Evolutionary conservation across 2,329 filamentous ascomycete species (phyloP).

Genomic region (Aspergillus carbonarius): DNA sequence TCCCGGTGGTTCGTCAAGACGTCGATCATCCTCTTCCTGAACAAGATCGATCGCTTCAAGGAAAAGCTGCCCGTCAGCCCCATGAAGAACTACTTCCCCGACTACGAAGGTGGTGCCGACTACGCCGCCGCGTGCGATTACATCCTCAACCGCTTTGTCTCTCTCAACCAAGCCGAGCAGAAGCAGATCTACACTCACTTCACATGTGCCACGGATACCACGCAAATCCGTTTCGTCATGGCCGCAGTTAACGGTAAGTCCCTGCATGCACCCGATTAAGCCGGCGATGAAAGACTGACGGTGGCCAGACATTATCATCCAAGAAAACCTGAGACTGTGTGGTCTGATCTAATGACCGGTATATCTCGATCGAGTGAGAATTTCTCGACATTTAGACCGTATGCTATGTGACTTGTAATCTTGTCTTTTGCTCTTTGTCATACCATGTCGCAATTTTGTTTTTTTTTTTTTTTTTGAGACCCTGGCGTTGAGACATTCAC

Average conservation of each 20-base stretch:
- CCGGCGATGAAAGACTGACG: constrained; percentile 12
- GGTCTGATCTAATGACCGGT: constrained; percentile 77
- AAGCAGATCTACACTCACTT: constrained; percentile 99
- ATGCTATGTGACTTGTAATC: constrained; percentile 34
- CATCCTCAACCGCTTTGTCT: constrained; percentile 97
- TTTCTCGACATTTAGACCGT: constrained; percentile 33
- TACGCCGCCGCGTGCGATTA: constrained; percentile 97
- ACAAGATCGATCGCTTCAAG: constrained; percentile 75
- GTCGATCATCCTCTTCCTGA: constrained; percentile 70
- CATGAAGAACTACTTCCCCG: constrained; percentile 75
- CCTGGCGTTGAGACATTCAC: constrained; percentile 34
- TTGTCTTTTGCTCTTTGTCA: constrained; percentile 22
- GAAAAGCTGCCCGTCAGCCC: constrained; percentile 71
- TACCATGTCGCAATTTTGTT: constrained; percentile 28
- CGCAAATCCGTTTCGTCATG: constrained; percentile 99
- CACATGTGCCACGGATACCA: constrained; percentile 97
- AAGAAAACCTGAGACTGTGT: constrained; percentile 96
- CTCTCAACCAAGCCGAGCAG: constrained; percentile 96
- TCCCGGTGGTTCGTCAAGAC: constrained; percentile 72
- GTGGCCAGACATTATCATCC: constrained; percentile 92
- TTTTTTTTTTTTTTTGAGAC: constrained; percentile 32
- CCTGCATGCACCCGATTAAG: background rate
- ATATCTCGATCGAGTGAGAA: constrained; percentile 26
- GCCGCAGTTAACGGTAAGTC: constrained; percentile 91
- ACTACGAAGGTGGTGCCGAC: constrained; percentile 88